Base-by-base conservation (phyloP, 148 eudicot genomes). In the Chenopodium suecicum region DNA sequence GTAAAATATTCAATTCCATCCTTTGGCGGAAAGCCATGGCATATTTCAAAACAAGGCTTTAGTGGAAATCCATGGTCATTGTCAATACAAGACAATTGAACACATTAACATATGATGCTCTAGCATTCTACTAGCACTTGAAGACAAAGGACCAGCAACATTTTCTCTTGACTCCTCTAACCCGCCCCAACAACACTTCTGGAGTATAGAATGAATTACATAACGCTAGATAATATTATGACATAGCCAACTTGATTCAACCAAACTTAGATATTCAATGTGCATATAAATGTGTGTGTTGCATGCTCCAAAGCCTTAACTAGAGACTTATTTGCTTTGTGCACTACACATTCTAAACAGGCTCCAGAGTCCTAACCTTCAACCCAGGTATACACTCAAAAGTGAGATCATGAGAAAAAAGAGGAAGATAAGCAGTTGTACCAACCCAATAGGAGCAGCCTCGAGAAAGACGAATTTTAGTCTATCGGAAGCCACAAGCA, bases 401-500 rank as follows among this genome's bases (percentile, higher is more conserved):
- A 41, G 29, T 7, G 69, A 63, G 64, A 70, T 56, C 9, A 77
- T 41, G 67, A 37, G 62, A 44, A 71, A 63, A 75, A 75, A 47
- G 25, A 71, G 3, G 70, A 69, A 71, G 31, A 87, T 67, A 65
- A 46, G 79, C 29, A 74, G 20, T 68, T 44, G 83, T 80, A 88
- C 92, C 75, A 82, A 95, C 99, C 99, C 99, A 84, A 95, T 90
- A 76, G 97, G 97, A 48, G 78, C 76, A 77, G 89, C 95, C 88
- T 95, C 96, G 80, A 88, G 86, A 86, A 92, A 86, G 67, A 93
- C 70, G 74, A 95, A 90, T 66, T 89, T 95, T 71, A 90, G 58
- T 84, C 85, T 88, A 70, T 93, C 89, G 54, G 84, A 82, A 54
- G 92, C 83, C 82, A 62, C 41, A 54, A 84, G 72, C 79, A 95